These are phyloP conservation scores for Penicillium coprophilum DNA, from an alignment of 495 filamentous ascomycete species.

Conservation along the genomic window DNA sequence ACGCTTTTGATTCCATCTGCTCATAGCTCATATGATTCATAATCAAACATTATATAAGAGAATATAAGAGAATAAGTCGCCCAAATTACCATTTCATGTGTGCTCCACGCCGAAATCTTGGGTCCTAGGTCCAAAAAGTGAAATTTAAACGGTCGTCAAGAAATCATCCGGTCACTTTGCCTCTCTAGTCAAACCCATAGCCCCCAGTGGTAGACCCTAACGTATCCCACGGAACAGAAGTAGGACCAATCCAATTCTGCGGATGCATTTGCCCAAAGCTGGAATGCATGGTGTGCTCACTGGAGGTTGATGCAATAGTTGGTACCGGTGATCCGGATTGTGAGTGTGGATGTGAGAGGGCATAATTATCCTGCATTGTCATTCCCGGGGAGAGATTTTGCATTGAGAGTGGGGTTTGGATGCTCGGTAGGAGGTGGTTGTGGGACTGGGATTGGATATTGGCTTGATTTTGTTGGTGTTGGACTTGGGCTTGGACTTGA, in stretches of 20 bases:
- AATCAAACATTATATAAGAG: constrained; percentile 5
- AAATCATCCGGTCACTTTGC: background rate
- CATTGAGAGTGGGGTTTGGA: constrained; percentile 17
- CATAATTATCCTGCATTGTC: constrained; percentile 21
- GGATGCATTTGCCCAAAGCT: constrained; percentile 34
- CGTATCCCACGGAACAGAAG: constrained; percentile 38
- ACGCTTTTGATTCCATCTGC: background rate
- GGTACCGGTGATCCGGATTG: constrained; percentile 28
- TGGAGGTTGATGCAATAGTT: constrained; percentile 24
- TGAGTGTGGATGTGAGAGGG: constrained; percentile 17
- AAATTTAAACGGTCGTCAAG: background rate
- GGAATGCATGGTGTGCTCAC: constrained; percentile 26
- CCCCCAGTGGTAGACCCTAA: constrained; percentile 20
- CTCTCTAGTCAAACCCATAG: constrained; percentile 18
- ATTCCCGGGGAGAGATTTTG: constrained; percentile 12
- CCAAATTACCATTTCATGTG: background rate
- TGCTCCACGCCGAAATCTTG: background rate
- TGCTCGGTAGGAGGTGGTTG: constrained; percentile 5
- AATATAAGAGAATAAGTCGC: constrained; percentile 1
- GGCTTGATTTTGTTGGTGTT: constrained; percentile 6
- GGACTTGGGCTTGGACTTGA: constrained; percentile 6
- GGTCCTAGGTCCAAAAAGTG: background rate
- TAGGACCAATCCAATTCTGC: constrained; percentile 39
- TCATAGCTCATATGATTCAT: constrained; percentile 9
- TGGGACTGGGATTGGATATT: constrained; percentile 4